phyloP scores from a whole-genome alignment of 345 rosid genomes.

The Atalantia buxifolia region DNA sequence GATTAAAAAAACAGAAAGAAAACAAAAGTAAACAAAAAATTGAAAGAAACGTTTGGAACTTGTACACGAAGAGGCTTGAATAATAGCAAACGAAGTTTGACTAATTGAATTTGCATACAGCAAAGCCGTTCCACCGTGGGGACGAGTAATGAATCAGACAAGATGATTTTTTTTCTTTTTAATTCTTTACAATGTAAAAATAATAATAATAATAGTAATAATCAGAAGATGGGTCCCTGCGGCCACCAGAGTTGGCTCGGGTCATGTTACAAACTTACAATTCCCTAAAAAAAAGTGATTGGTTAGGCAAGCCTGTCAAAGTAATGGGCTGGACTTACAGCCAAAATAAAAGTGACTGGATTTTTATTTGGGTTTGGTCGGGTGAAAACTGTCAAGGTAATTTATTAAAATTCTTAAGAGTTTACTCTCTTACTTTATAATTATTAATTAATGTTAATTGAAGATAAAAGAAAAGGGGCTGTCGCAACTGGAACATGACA shows the following conservation, averaged over 20 bases:
- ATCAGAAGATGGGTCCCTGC: too few relatives aligned
- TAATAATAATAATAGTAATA: too few relatives aligned
- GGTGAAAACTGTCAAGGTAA: neutral
- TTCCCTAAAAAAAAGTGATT: too few relatives aligned
- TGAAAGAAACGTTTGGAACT: neutral
- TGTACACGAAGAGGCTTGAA: neutral
- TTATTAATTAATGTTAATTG: neutral
- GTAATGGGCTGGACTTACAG: neutral
- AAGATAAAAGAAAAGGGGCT: neutral
- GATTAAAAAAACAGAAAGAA: neutral
- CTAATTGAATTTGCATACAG: neutral
- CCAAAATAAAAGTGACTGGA: neutral
- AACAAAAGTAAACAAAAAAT: slow-evolving; percentile 9
- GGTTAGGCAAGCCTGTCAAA: neutral
- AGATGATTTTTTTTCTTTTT: neutral
- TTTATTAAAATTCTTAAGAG: too few relatives aligned
- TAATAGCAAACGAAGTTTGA: neutral
- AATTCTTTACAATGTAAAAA: too few relatives aligned
- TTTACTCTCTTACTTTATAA: too few relatives aligned
- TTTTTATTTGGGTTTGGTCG: neutral
- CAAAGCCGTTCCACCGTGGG: neutral
- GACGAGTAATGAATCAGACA: neutral
- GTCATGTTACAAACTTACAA: too few relatives aligned
- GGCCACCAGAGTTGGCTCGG: too few relatives aligned
- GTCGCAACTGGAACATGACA: neutral